Base-by-base conservation (phyloP, 805 yeast species). In the Metschnikowia lachancei region DNA sequence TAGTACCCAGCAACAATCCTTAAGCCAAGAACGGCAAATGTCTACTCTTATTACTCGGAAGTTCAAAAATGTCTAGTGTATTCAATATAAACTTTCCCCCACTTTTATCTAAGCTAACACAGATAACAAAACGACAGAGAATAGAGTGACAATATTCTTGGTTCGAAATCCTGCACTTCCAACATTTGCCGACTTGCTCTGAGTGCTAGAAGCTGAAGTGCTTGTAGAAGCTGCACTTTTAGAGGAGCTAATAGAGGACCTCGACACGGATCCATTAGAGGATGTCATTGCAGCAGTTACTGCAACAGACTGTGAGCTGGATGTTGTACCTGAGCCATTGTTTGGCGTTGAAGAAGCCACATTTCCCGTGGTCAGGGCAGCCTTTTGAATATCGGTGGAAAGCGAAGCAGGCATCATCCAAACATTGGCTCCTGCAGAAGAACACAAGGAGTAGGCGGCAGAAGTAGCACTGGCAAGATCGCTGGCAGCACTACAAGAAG, bases 371-470 rank as follows among this genome's bases (percentile, higher is more conserved):
- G 46, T 33, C 8, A 45, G 43, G n/a, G 58, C 70, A 17, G 73
- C 72, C 12, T 43, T 33, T 17, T 55, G 45, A 28, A 72, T 46
- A 13, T 44, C 61, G 9, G 65, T 52, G 5, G 74, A 64, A 36
- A 69, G 55, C 4, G 74, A 65, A 3, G 70, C 69, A 24, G 77
- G 78, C 72, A 75, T 67, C 58, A 67, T 59, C 78, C 78, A 74
- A 11, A 63, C 54, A 43, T 65, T 59, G 22, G 74, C 76, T 28
- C 77, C 77, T 13, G 65, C 76, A 13, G 56, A 52, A 32, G 63
- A 52, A 52, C 79, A 75, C 41, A 75, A 52, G 2, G 76, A 69
- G 29, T 56, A 55, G n/a, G 78, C 78, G 43, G 71, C 63, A 12
- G 59, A 47, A n/a, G 76, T 69, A 26, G 76, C 76, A 17, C 48